Percentiles rank a stretch among this genome's conserved stretches.
Evolutionary conservation across 805 yeast genomes (phyloP).

Genomic region (Saccharomycopsis microspora): DNA sequence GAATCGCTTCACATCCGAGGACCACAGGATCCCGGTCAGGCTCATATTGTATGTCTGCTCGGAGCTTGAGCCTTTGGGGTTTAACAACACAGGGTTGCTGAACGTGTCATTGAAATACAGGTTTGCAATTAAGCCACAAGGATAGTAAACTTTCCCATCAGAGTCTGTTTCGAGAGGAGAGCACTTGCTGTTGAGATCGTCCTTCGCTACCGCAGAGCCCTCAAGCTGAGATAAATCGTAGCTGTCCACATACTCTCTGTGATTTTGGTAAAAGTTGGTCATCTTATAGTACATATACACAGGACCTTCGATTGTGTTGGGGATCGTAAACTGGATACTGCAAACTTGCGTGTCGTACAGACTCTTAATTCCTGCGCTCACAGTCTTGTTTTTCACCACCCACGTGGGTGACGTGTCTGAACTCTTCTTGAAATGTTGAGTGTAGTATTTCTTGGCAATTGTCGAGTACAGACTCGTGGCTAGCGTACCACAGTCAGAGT

Average conservation of each 20-base stretch:
- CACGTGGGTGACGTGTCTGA: conserved; percentile 39
- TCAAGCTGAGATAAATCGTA: conserved; percentile 71
- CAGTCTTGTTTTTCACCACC: conserved; percentile 30
- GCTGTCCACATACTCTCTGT: conserved; percentile 84
- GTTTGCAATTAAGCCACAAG: conserved; percentile 80
- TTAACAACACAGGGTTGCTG: conserved; percentile 28
- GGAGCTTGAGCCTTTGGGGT: conserved; percentile 20
- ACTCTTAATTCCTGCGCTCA: conserved; percentile 11
- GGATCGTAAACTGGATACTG: conserved; percentile 58
- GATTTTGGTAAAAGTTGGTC: conserved; percentile 91
- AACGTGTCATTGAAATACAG: conserved; percentile 72
- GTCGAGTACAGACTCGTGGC: conserved; percentile 33
- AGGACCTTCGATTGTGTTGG: conserved; percentile 58
- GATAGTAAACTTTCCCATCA: conserved; percentile 32
- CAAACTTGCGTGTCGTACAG: conserved; percentile 35
- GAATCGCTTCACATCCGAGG: conserved; percentile 51
- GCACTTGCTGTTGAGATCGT: conserved; percentile 34
- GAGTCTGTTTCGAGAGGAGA: conserved; percentile 21
- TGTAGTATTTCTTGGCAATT: conserved; percentile 50
- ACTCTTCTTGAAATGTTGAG: conserved; percentile 45
- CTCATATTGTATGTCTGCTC: conserved; percentile 32
- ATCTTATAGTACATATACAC: conserved; percentile 71
- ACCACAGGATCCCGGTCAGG: conserved; percentile 58
- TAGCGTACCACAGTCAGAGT: conserved; percentile 50
- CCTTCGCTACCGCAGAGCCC: conserved; percentile 55